Conservation (phyloP, 2,329 filamentous ascomycete species). For the Fusarium phyllophilum region DNA sequence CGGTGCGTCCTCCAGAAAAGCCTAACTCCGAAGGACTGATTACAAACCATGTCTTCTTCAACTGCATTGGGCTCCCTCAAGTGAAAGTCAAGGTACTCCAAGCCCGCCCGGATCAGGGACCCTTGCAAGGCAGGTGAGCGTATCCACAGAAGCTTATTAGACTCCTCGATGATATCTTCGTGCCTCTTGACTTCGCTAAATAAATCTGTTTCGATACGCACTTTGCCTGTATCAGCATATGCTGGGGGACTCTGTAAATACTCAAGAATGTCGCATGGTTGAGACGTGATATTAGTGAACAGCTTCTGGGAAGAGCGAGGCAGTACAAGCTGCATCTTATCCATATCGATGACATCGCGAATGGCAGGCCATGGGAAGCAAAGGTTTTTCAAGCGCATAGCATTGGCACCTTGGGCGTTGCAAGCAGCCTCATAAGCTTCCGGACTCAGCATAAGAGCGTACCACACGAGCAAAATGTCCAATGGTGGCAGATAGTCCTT, state of each 20-base stretch:
- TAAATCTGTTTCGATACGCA: background rate
- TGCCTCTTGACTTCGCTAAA: constrained; percentile 22
- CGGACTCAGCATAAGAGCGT: constrained; percentile 9
- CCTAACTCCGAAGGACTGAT: constrained; percentile 6
- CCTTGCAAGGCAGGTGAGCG: constrained; percentile 13
- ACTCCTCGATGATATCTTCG: constrained; percentile 3
- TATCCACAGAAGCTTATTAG: constrained; percentile 20
- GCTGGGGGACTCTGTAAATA: constrained; percentile 23
- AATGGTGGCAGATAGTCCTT: constrained; percentile 27
- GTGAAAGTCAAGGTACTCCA: constrained; percentile 17
- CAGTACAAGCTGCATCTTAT: constrained; percentile 4
- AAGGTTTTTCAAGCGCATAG: constrained; percentile 4
- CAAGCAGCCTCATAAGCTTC: constrained; percentile 15
- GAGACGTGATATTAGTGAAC: constrained; percentile 16
- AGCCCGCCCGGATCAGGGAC: background rate
- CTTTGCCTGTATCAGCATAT: background rate
- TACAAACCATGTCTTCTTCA: background rate
- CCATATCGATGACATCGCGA: constrained; percentile 23
- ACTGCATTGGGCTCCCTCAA: background rate
- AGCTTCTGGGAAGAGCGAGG: constrained; percentile 23
- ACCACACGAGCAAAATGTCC: constrained; percentile 28
- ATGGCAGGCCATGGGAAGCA: constrained; percentile 32
- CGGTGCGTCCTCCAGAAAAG: constrained; percentile 20
- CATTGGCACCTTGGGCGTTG: background rate
- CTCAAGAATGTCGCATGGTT: constrained; percentile 20